Evolutionary conservation across 805 yeast species (phyloP).

Genomic region (Yarrowia yakushimensis): DNA sequence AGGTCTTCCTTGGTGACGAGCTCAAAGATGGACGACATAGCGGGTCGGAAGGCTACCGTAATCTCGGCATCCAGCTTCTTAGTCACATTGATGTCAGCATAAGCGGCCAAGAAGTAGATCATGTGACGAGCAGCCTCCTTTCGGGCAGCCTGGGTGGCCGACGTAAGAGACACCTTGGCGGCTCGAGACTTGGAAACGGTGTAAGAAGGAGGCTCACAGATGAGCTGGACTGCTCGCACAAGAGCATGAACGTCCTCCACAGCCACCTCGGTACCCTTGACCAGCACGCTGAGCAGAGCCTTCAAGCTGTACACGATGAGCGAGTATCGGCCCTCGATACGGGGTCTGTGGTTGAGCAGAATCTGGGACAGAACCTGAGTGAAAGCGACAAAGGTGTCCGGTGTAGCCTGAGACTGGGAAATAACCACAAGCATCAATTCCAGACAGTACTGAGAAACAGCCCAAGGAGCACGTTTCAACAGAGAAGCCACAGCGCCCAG

Average conservation of each 20-base stretch:
- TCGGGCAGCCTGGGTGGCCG: constrained; percentile 52
- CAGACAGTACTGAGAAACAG: constrained; percentile 60
- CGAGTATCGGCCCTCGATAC: constrained; percentile 72
- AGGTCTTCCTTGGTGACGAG: constrained; percentile 66
- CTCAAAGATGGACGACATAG: constrained; percentile 63
- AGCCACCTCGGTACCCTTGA: constrained; percentile 21
- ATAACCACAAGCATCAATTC: constrained; percentile 52
- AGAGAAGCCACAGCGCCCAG: constrained; percentile 29
- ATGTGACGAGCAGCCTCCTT: constrained; percentile 58
- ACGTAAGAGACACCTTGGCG: constrained; percentile 48
- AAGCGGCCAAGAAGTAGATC: constrained; percentile 57
- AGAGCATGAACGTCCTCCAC: constrained; percentile 47
- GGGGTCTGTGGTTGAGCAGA: constrained; percentile 63
- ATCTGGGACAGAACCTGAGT: constrained; percentile 57
- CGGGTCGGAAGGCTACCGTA: constrained; percentile 50
- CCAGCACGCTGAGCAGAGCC: constrained; percentile 42
- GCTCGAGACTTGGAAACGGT: constrained; percentile 34
- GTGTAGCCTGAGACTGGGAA: constrained; percentile 33
- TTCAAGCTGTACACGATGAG: constrained; percentile 50
- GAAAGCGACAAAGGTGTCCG: constrained; percentile 40
- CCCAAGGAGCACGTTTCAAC: constrained; percentile 52
- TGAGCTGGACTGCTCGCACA: constrained; percentile 57
- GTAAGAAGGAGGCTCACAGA: constrained; percentile 66
- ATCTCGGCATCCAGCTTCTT: constrained; percentile 47
- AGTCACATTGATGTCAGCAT: constrained; percentile 52